Conservation (phyloP, 164 flowering plant species). For the Vitis amurensis region DNA sequence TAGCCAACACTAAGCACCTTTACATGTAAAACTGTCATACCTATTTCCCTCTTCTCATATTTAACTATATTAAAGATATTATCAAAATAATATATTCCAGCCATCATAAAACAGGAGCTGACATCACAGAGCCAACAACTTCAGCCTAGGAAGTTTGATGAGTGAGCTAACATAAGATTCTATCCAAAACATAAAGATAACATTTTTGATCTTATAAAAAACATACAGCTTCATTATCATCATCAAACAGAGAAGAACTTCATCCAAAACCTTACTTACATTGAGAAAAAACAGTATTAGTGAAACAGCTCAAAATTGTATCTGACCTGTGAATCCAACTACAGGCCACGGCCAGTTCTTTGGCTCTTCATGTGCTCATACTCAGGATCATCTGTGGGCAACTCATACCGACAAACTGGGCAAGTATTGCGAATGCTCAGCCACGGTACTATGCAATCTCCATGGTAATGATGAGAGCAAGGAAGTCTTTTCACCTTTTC, state of each 20-base stretch:
- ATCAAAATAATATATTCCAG: too few relatives aligned
- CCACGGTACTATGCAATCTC: conserved; percentile 85
- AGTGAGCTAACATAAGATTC: too few relatives aligned
- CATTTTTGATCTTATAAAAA: too few relatives aligned
- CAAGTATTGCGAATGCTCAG: conserved; percentile 71
- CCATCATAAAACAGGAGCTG: too few relatives aligned
- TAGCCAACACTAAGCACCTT: too few relatives aligned
- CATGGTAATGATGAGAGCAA: conserved; percentile 72
- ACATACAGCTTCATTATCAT: neutral
- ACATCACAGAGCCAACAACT: too few relatives aligned
- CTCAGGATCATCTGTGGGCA: conserved; percentile 78
- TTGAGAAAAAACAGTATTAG: conserved; percentile 7
- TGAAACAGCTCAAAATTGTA: conserved; percentile 24
- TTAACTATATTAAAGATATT: too few relatives aligned
- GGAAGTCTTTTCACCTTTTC: conserved; percentile 60
- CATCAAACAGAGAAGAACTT: neutral
- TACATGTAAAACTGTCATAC: too few relatives aligned
- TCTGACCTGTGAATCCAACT: conserved; percentile 17
- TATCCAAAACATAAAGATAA: too few relatives aligned
- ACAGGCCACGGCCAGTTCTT: conserved; percentile 2
- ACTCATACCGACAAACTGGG: conserved; percentile 79
- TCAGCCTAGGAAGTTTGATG: too few relatives aligned
- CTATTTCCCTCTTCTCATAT: too few relatives aligned
- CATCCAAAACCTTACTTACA: conserved; percentile 16
- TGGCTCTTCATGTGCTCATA: conserved; percentile 46